Evolutionary conservation across 192 early-diverging fungal genomes (phyloP).

Genomic region (Neocallimastix lanati): DNA sequence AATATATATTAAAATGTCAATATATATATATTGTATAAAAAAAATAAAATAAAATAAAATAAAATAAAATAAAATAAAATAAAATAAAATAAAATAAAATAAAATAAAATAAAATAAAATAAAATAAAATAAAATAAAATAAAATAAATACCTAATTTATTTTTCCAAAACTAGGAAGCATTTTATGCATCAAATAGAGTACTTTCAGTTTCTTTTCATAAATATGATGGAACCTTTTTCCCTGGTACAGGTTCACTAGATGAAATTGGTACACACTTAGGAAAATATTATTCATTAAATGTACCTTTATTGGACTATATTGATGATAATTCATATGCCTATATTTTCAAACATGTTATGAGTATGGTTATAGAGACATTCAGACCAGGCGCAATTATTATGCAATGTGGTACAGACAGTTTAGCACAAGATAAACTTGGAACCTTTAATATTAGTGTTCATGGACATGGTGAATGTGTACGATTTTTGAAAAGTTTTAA

Average conservation of each 20-base stretch:
- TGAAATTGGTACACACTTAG: slow-evolving; percentile 69
- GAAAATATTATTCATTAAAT: slow-evolving; percentile 87
- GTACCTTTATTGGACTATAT: slow-evolving; percentile 88
- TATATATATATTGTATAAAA: too few species aligned
- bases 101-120: too few species aligned
- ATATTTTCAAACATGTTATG: slow-evolving; percentile 75
- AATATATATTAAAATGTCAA: too few species aligned
- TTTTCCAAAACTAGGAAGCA: slow-evolving; percentile 62
- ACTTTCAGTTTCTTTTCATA: slow-evolving; percentile 90
- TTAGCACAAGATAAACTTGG: slow-evolving; percentile 84
- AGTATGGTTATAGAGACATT: slow-evolving; percentile 80
- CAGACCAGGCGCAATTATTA: slow-evolving; percentile 72
- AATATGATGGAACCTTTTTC: slow-evolving; percentile 86
- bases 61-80: too few species aligned
- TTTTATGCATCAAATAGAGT: slow-evolving; percentile 86
- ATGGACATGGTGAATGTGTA: slow-evolving; percentile 86
- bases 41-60: too few species aligned
- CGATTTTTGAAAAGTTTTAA: slow-evolving; percentile 79
- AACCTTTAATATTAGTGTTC: slow-evolving; percentile 83
- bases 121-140: too few species aligned
- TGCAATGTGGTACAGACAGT: slow-evolving; percentile 95
- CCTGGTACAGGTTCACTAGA: slow-evolving; percentile 82
- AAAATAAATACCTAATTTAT: too few species aligned
- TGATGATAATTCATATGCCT: slow-evolving; percentile 77
- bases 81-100: too few species aligned